Evolutionary conservation across 2,329 filamentous ascomycete species (phyloP), one percentile per base, ranked within the genome.

Genomic region (Nannizzia gypsea): DNA sequence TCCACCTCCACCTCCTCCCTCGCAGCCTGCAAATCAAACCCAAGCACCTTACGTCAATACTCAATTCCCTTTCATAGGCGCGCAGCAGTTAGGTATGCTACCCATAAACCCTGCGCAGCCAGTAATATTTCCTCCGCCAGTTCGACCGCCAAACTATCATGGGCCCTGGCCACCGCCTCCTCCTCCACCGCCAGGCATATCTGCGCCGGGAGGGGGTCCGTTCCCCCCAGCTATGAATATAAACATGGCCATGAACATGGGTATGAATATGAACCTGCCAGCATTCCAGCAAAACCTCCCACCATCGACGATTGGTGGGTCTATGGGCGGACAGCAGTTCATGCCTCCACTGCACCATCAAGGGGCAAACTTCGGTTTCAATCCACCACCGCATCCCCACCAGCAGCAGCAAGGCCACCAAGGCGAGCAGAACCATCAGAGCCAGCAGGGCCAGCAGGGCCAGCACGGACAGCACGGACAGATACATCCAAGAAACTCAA

Each of bases 151-250:
- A 34, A 69, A 68, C 59, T 73, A 72, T 56, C 66, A 70, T 31
- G 71, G 71, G 13, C 58, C 66, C 9, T 74, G 72, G 72, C 72
- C 72, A 31, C 68, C 71, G 57, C 71, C 71, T 15, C 69, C 67
- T 28, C 71, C 71, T 55, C 71, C 70, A 50, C 69, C 69, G 44
- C 67, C 67, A 5, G 59, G 64, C 34, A 60, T 63, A 48, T 61
- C 63, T 13, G 64, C 63, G 17, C 58, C 64, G 0, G 64, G 63
- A 0, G 56, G 55, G 31, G 50, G 50, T n/a, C 56, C 61, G 6
- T 63, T 63, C 24, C 44, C 59, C 4, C 60, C 58, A 54, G 48
- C 24, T 13, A 31, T 31, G n/a, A 54, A 54, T 58, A 61, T 61
- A 55, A 61, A 61, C 24, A 60, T 60, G 55, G 24, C 40, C 11